Percentiles rank a stretch among this genome's conserved stretches.
Evolutionary conservation across 164 flowering plant species (phyloP).

Genomic region (Pachysandra terminalis): DNA sequence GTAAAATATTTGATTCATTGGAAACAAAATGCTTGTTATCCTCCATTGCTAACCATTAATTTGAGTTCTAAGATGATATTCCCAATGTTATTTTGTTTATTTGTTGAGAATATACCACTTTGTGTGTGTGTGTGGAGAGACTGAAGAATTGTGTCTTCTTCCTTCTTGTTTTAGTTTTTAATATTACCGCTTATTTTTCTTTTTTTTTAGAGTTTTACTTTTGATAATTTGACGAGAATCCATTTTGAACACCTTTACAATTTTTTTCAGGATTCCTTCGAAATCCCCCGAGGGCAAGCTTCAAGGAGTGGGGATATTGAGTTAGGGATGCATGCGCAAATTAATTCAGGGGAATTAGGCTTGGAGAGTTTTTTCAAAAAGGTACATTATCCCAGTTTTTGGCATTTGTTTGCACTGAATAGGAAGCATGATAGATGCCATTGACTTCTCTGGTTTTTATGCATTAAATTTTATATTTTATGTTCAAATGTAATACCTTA

Average conservation of each 20-base stretch:
- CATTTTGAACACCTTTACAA: not conserved
- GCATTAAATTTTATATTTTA: not conserved
- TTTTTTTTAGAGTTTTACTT: no score
- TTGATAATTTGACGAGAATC: not conserved
- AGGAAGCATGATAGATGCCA: not conserved
- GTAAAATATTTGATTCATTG: no score
- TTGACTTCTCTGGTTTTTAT: not conserved
- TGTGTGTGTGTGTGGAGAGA: no score
- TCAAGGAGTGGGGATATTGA: conserved; percentile 23
- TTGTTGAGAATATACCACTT: no score
- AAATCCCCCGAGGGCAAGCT: conserved; percentile 19
- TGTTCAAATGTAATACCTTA: not conserved
- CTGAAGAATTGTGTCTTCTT: no score
- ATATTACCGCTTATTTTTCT: no score
- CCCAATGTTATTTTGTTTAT: no score
- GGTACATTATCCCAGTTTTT: conserved; percentile 11
- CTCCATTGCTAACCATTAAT: no score
- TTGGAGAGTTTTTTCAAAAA: conserved; percentile 30
- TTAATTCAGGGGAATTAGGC: conserved; percentile 25
- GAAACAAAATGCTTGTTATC: no score
- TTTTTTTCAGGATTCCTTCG: conserved; percentile 30
- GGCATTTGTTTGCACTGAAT: not conserved
- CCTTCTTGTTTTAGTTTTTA: no score
- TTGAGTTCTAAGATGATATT: no score
- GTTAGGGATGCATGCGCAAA: conserved; percentile 16